Evolutionary conservation across 495 filamentous ascomycete species (phyloP), one percentile per base, ranked within the genome.

Genomic region (Aspergillus wentii): DNA sequence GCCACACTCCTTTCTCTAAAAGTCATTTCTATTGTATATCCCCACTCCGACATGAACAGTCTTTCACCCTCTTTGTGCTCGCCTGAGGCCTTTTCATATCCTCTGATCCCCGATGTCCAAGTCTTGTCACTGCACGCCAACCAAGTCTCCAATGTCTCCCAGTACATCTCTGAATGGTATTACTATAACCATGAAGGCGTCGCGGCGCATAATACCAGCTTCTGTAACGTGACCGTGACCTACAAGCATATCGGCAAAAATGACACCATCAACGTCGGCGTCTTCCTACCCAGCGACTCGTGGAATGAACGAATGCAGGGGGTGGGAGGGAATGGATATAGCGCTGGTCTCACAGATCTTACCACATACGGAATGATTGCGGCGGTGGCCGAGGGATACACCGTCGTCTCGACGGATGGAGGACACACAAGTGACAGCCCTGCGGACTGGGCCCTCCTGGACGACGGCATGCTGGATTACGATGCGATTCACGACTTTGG

Each of bases 281-380:
- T 64, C 5, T 62, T 58, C 51, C 55, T 75, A 0, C 70, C 69
- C 0, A 29, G 57, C 4, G 34, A 56, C 3, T 30, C 18, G 6
- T 74, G 69, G 70, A 74, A 74, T 33, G 57, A 48, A 2, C 46
- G 64, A 3, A 47, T 74, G 14, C 51, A 62, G 29, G 61, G 50
- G 8, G 25, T 69, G 10, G 72, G 74, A 5, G 72, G 74, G 1
- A 66, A 56, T 4, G 71, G 64, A 4, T 78, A 43, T 20, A 36
- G 36, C 8, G 60, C 64, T 8, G 62, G 65, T 3, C 31, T 18
- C n/a, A n/a, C n/a, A n/a, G n/a, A n/a, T n/a, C 61, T 61, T 5
- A 38, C 35, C 15, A 7, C 33, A 8, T 21, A 38, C 17, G 2
- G 9, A 9, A 13, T 11, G 8, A 33, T 70, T 48, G 39, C 44